Evolutionary conservation across 495 filamentous ascomycete genomes (phyloP), one percentile per base, ranked within the genome.

Genomic region (Penicillium arizonense): DNA sequence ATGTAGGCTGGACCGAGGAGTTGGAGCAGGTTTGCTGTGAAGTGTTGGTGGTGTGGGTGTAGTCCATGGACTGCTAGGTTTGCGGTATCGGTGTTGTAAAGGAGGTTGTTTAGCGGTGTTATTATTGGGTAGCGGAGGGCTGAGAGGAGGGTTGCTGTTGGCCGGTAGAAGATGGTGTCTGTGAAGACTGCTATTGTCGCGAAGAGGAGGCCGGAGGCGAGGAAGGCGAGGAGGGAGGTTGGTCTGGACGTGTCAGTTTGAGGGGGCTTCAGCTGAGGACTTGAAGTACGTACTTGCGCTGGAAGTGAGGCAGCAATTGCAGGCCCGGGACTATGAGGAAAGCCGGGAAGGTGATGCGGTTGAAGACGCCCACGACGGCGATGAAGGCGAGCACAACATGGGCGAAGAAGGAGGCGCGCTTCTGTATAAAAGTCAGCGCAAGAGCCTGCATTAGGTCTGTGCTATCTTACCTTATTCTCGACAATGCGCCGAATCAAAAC

Each of bases 341-440:
- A 12, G 92, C 93, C 47, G 93, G 94, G 64, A 97, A 97, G 4
- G 94, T 98, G 65, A 97, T 95, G 35, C 94, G 83, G 68, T 96
- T 98, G 73, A 97, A 98, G 50, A 89, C 76, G 35, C 94, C 93
- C 41, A 91, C 87, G 33, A 96, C 86, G 21, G 84, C 78, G 34
- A 96, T 78, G 44, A 94, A 83, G 18, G 89, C 89, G 9, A 98
- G 80, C 11, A 91, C 77, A 11, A 80, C 78, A 44, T 85, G 89
- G 14, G 91, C 84, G 55, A 91, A 78, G 52, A 89, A 73, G 35
- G 88, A 89, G 20, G 88, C 85, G 50, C 78, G 82, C 65, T 90
- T 79, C 86, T 89, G 57, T 47, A 67, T 32, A 28, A 43, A 45
- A 32, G 28, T 62, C 16, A 54, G 54, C 23, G 46, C 13, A 40